A percentile compares a stretch with the other conserved stretches of the same genome.
Evolutionary conservation across 2,329 filamentous ascomycete genomes (phyloP).

Genomic region (Hymenoscyphus repandus): DNA sequence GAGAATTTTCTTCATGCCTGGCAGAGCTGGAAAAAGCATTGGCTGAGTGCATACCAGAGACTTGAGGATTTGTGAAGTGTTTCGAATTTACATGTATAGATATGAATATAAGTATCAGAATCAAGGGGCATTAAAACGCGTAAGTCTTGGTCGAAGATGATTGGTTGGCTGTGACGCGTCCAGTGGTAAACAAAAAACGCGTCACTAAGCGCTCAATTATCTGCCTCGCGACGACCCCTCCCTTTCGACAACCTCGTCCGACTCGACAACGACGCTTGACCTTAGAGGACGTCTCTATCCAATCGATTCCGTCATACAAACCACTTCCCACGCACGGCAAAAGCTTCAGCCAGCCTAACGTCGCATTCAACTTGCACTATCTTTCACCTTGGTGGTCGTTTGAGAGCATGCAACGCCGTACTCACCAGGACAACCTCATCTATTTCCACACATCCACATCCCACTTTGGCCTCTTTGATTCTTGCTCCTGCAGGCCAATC

Average conservation of each 20-base stretch:
- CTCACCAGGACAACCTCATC: no score
- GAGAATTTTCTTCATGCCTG: not conserved
- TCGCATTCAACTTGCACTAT: not conserved
- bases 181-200: slow-evolving; percentile 3
- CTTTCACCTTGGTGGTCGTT: no score
- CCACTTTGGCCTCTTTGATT: not conserved
- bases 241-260: not conserved
- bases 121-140: no score
- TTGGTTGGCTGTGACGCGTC: slow-evolving; percentile 2
- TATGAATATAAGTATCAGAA: no score
- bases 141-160: not conserved
- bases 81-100: no score
- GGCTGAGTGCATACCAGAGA: not conserved
- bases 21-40: not conserved
- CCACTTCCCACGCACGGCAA: not conserved
- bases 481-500: not conserved
- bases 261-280: not conserved
- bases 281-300: not conserved
- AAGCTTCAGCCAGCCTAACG: not conserved
- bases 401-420: no score
- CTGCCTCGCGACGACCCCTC: not conserved
- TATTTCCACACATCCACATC: not conserved
- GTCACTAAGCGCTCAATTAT: not conserved
- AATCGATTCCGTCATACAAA: slow-evolving; percentile 4
- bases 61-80: not conserved